phyloP scores from a whole-genome alignment of 495 filamentous ascomycete genomes.

The Aspergillus biplanus region DNA sequence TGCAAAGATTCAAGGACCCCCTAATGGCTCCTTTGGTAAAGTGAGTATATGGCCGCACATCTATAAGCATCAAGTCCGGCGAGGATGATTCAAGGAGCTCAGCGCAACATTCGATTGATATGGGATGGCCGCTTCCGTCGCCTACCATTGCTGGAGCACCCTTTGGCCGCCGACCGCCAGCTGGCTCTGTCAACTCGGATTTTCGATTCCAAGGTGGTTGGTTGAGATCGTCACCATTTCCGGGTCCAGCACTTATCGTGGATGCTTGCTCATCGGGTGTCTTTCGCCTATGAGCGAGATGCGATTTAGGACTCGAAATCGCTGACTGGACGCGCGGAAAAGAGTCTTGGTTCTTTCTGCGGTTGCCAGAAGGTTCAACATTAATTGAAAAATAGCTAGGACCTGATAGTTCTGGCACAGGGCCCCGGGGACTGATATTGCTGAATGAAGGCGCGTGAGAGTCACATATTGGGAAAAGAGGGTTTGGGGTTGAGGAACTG shows the following conservation, averaged over 20 bases:
- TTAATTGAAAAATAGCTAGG: slow-evolving; percentile 83
- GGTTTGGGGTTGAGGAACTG: slow-evolving; percentile 30
- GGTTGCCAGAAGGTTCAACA: slow-evolving; percentile 61
- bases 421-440: slow-evolving; percentile 44
- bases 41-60: slow-evolving; percentile 85
- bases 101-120: slow-evolving; percentile 66
- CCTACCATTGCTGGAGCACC: background rate
- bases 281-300: slow-evolving; percentile 72
- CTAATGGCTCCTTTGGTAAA: slow-evolving; percentile 74
- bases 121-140: slow-evolving; percentile 27
- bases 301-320: slow-evolving; percentile 66
- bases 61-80: slow-evolving; percentile 73
- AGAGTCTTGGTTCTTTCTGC: slow-evolving; percentile 71
- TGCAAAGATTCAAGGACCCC: slow-evolving; percentile 87
- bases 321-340: slow-evolving; percentile 69
- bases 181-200: slow-evolving; percentile 6
- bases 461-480: slow-evolving; percentile 35
- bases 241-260: slow-evolving; percentile 39
- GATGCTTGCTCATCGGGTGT: slow-evolving; percentile 76
- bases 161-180: background rate
- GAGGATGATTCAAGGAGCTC: slow-evolving; percentile 63
- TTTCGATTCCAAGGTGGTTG: slow-evolving; percentile 29
- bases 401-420: slow-evolving; percentile 56
- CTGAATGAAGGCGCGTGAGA: slow-evolving; percentile 45
- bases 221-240: slow-evolving; percentile 28